These are phyloP conservation scores for Mrakia frigida DNA, from an alignment of 768 basidiomycete genomes.

Conservation along the genomic window DNA sequence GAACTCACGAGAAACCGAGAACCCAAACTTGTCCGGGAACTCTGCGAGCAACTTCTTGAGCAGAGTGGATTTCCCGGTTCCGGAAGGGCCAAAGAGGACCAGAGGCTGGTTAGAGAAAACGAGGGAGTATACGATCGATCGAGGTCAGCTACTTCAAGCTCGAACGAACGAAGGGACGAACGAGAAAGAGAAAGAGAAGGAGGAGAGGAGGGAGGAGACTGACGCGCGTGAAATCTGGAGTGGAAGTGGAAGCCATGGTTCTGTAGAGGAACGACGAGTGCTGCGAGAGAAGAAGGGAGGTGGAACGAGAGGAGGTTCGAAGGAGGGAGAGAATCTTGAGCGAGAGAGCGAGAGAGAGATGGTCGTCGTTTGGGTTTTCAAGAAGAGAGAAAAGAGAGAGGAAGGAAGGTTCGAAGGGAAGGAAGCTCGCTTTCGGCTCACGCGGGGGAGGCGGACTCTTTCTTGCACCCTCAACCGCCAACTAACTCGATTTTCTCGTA, in stretches of 20 bases:
- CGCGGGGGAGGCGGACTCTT: no score
- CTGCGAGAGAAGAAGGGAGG: neutral
- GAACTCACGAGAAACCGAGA: constrained; percentile 80
- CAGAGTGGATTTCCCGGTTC: constrained; percentile 90
- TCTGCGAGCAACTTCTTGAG: constrained; percentile 73
- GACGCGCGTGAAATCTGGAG: constrained; percentile 17
- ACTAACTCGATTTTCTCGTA: neutral
- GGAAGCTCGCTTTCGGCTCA: no score
- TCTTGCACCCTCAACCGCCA: neutral
- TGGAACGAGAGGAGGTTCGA: neutral
- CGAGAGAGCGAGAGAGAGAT: neutral
- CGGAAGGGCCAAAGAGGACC: constrained; percentile 84
- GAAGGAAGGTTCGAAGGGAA: neutral
- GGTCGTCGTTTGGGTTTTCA: neutral
- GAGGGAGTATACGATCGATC: no score
- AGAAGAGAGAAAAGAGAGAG: no score
- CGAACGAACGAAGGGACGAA: no score
- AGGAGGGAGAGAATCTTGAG: neutral
- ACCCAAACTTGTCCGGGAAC: constrained; percentile 78
- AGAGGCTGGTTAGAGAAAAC: constrained; percentile 53
- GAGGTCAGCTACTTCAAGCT: neutral
- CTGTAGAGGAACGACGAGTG: neutral
- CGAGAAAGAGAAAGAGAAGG: neutral
- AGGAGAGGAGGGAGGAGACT: neutral
- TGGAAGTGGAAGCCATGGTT: neutral